Base-by-base conservation (phyloP, 2,329 filamentous ascomycete genomes). In the Hymenoscyphus fructigenus region DNA sequence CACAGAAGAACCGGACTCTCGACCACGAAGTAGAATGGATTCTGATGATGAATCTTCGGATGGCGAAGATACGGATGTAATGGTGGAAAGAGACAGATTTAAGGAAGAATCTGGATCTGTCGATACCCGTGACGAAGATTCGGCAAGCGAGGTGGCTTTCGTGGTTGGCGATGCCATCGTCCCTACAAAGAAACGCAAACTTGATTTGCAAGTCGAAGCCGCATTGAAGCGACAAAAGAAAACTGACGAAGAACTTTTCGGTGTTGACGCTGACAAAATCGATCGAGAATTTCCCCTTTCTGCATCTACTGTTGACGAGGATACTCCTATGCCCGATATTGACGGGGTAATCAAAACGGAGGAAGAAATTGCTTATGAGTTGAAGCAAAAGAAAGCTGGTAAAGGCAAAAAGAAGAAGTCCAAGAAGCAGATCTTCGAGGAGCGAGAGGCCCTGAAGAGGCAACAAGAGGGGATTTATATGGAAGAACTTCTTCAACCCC, bases 1-100 rank as follows among this genome's bases (percentile, higher is more conserved):
- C 75, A 96, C 91, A 0, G 93, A 96, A 75, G 93, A 95, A 69
- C 88, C 88, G 38, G 93, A 95, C 66, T 96, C 91, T 68, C 86
- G 90, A 53, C 90, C 90, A 59, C 87, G 88, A 56, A 97, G 91
- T 76, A 91, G 90, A 53, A 84, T 88, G 82, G 87, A 84, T 73
- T 84, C 84, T 1, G 86, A 89, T 65, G 85, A 88, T 59, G 85
- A 76, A 47, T 73, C 71, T 26, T 76, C 76, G 0, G 74, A 76
- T 20, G 73, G 74, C 44, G 72, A 74, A 53, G 72, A 73, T 23
- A 68, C 66, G 26, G 71, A 72, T 66, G 66, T 61, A 10, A 58
- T 65, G 53, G 70, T 41, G 62, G 65, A 59, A 59, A 44, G 61
- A 57, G 56, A 68, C 36, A 58, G 44, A 5, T 65, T 36, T 7